A percentile compares a stretch with the other conserved stretches of the same genome.
Conservation (phyloP, 805 yeast genomes). For the Metschnikowia orientalis region DNA sequence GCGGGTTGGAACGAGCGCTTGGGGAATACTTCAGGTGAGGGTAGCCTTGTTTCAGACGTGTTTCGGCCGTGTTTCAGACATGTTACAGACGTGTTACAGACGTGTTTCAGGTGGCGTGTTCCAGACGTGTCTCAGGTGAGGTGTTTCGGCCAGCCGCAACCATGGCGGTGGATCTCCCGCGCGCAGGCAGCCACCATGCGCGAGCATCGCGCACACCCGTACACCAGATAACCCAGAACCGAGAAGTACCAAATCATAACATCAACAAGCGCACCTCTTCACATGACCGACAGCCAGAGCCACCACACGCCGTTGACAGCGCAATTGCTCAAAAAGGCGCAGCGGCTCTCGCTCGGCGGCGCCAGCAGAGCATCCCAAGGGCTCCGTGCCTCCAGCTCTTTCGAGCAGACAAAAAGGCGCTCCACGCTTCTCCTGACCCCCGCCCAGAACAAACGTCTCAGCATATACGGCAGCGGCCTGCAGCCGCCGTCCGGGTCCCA, state of each 20-base stretch:
- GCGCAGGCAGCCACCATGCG: too few relatives aligned
- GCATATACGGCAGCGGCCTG: slow-evolving; percentile 7
- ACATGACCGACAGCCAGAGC: slow-evolving; percentile 11
- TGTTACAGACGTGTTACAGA: too few relatives aligned
- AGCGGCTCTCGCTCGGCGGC: slow-evolving; percentile 19
- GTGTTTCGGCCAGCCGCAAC: too few relatives aligned
- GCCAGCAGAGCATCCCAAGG: slow-evolving; percentile 17
- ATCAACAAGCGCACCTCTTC: not conserved
- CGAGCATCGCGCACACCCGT: slow-evolving; percentile 2
- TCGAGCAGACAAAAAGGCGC: slow-evolving; percentile 23
- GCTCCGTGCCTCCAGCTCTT: slow-evolving; percentile 18
- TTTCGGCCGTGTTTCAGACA: too few relatives aligned
- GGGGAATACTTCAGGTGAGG: too few relatives aligned
- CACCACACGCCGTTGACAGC: slow-evolving; percentile 15
- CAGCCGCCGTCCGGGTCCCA: slow-evolving; percentile 1
- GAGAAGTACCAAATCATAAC: slow-evolving; percentile 2
- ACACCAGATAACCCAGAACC: slow-evolving; percentile 1
- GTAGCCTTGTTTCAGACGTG: too few relatives aligned
- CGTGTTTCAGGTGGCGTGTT: too few relatives aligned
- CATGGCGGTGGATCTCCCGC: too few relatives aligned
- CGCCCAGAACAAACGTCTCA: slow-evolving; percentile 25
- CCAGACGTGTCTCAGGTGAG: too few relatives aligned
- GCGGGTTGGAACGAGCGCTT: too few relatives aligned
- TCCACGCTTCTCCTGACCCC: slow-evolving; percentile 32
- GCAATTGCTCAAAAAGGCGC: slow-evolving; percentile 11